A percentile compares a stretch with the other conserved stretches of the same genome.
phyloP scores from a whole-genome alignment of 2,329 filamentous ascomycete species.

The Thermothelomyces thermophilus region DNA sequence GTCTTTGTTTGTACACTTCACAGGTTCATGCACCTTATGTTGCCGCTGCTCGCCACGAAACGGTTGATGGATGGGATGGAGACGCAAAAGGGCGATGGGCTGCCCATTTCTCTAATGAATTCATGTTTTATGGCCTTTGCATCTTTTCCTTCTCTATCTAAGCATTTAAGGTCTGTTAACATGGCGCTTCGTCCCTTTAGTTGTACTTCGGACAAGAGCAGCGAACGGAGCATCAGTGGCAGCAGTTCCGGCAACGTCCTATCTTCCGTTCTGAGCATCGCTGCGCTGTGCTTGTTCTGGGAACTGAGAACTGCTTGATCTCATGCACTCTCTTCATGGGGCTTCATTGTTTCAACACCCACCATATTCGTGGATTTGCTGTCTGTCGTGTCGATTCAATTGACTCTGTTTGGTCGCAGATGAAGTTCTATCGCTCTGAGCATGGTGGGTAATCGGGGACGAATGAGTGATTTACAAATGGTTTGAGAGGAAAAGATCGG shows the following conservation, averaged over 20 bases:
- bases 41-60: background rate
- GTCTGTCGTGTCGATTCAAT: too few relatives aligned
- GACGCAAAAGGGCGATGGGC: background rate
- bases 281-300: too few relatives aligned
- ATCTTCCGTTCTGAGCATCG: too few relatives aligned
- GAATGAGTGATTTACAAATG: background rate
- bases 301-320: too few relatives aligned
- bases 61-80: background rate
- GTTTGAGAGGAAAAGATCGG: background rate
- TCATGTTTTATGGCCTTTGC: background rate
- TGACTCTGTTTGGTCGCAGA: too few relatives aligned
- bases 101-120: background rate
- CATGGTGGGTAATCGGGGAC: background rate
- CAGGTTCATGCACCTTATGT: constrained; percentile 1
- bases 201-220: too few relatives aligned
- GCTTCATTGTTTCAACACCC: too few relatives aligned
- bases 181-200: background rate
- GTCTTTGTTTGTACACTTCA: constrained; percentile 2
- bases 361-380: too few relatives aligned
- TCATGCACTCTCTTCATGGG: too few relatives aligned
- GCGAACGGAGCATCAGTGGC: too few relatives aligned
- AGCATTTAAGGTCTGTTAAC: background rate
- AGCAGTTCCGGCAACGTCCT: too few relatives aligned
- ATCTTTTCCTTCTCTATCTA: background rate
- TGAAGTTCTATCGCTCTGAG: too few relatives aligned